Evolutionary conservation across 305 asterid genomes (phyloP).

Genomic region (Euphrasia arctica): DNA sequence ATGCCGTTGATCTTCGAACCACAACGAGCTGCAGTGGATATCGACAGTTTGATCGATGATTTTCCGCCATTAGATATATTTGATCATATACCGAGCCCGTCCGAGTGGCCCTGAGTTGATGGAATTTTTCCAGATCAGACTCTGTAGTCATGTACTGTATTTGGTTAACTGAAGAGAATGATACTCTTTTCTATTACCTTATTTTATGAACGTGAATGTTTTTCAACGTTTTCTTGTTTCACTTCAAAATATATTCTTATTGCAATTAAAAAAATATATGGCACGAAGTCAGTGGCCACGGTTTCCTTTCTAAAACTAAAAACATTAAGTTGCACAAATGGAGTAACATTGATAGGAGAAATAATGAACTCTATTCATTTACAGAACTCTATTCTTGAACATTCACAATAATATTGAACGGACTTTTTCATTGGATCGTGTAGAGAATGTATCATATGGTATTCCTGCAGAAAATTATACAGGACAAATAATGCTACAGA

Average conservation of each 20-base stretch:
- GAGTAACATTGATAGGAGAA: too few species aligned
- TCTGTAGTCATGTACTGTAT: background rate
- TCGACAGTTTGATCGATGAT: slow-evolving; percentile 52
- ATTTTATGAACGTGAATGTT: too few species aligned
- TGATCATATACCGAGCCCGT: slow-evolving; percentile 72
- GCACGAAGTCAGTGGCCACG: too few species aligned
- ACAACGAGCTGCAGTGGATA: slow-evolving; percentile 25
- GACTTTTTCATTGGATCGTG: background rate
- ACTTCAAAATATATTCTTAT: too few species aligned
- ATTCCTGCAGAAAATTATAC: slow-evolving; percentile 1
- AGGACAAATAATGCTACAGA: slow-evolving; percentile 31
- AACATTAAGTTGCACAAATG: too few species aligned
- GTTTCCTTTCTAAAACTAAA: too few species aligned
- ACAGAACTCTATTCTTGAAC: background rate
- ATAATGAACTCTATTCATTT: too few species aligned
- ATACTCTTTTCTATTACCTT: too few species aligned
- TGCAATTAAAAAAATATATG: too few species aligned
- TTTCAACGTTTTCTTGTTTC: too few species aligned
- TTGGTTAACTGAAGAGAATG: background rate
- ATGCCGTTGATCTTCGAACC: background rate
- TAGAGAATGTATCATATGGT: slow-evolving; percentile 1
- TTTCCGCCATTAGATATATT: slow-evolving; percentile 66
- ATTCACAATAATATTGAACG: background rate
- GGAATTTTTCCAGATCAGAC: background rate
- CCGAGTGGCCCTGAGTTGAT: slow-evolving; percentile 44